These are phyloP conservation scores for Lasiodiplodia sp. DNA, from an alignment of 2,329 filamentous ascomycete species.

Conservation along the genomic window DNA sequence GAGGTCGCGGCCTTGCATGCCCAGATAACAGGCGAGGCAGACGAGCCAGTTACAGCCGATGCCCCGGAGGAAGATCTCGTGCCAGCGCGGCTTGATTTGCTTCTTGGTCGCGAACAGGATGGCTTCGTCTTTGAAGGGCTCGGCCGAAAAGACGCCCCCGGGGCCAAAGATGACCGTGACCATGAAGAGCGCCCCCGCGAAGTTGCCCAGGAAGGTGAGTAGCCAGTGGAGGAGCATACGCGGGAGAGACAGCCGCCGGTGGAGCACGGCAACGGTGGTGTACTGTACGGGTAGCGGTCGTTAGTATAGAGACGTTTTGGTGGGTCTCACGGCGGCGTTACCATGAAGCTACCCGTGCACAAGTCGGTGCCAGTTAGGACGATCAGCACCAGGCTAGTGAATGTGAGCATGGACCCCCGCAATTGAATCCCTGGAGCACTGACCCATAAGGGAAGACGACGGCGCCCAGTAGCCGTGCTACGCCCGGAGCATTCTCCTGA, in stretches of 20 bases:
- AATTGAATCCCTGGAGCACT: not conserved
- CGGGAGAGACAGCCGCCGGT: constrained; percentile 40
- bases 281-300: not conserved
- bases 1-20: constrained; percentile 36
- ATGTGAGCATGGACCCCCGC: not conserved
- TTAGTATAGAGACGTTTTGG: not conserved
- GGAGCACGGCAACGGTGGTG: constrained; percentile 34
- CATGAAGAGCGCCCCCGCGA: constrained; percentile 58
- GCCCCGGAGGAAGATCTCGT: constrained; percentile 35
- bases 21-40: constrained; percentile 36
- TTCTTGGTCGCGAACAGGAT: constrained; percentile 34
- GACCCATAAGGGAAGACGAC: constrained; percentile 29
- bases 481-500: constrained; percentile 26
- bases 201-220: constrained; percentile 58
- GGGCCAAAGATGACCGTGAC: constrained; percentile 59
- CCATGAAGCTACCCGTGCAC: constrained; percentile 30
- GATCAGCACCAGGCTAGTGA: constrained; percentile 33
- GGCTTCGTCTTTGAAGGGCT: constrained; percentile 33
- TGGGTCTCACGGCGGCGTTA: not conserved
- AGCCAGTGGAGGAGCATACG: constrained; percentile 53
- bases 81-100: constrained; percentile 34
- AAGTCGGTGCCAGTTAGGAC: constrained; percentile 25
- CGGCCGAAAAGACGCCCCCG: constrained; percentile 53
- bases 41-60: constrained; percentile 40
- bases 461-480: constrained; percentile 25